A percentile compares a stretch with the other conserved stretches of the same genome.
Conservation (phyloP, 768 basidiomycete species). For the Lactarius evosmus region DNA sequence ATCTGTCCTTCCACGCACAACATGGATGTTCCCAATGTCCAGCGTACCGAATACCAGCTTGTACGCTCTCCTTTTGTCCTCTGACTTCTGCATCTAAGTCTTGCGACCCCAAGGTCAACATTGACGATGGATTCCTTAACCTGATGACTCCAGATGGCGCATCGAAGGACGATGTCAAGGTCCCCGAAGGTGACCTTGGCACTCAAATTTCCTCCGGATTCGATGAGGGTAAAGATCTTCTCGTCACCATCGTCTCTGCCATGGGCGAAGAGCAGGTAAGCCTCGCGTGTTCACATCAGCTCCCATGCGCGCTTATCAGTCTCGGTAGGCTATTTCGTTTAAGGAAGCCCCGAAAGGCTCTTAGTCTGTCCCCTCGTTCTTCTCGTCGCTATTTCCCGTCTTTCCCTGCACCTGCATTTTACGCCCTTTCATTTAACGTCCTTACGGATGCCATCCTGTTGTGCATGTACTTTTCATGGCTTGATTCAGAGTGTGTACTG, state of each 20-base stretch:
- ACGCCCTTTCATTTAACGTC: slow-evolving; percentile 26
- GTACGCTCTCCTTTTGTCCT: slow-evolving; percentile 38
- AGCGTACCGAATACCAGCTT: slow-evolving; percentile 86
- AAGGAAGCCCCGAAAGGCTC: slow-evolving; percentile 84
- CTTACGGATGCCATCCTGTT: slow-evolving; percentile 25
- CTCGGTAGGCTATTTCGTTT: slow-evolving; percentile 65
- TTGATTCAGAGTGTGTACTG: slow-evolving; percentile 30
- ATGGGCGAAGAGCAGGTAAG: slow-evolving; percentile 88
- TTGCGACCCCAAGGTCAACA: slow-evolving; percentile 55
- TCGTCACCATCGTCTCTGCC: slow-evolving; percentile 81
- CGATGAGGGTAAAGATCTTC: slow-evolving; percentile 82
- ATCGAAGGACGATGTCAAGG: slow-evolving; percentile 89
- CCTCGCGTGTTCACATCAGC: slow-evolving; percentile 15
- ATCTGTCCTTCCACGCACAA: slow-evolving; percentile 98
- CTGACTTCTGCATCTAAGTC: neutral
- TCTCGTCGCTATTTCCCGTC: slow-evolving; percentile 20
- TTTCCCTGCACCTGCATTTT: slow-evolving; percentile 24
- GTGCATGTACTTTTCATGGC: slow-evolving; percentile 30
- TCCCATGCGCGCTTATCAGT: slow-evolving; percentile 7
- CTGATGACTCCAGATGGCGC: slow-evolving; percentile 79
- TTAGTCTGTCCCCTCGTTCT: slow-evolving; percentile 24
- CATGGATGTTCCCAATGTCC: slow-evolving; percentile 98
- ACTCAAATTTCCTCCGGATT: slow-evolving; percentile 63
- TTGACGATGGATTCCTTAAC: slow-evolving; percentile 95
- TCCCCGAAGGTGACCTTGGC: slow-evolving; percentile 86